phyloP scores from a whole-genome alignment of 2,329 filamentous ascomycete genomes.

The Calcarisporium arbuscula region DNA sequence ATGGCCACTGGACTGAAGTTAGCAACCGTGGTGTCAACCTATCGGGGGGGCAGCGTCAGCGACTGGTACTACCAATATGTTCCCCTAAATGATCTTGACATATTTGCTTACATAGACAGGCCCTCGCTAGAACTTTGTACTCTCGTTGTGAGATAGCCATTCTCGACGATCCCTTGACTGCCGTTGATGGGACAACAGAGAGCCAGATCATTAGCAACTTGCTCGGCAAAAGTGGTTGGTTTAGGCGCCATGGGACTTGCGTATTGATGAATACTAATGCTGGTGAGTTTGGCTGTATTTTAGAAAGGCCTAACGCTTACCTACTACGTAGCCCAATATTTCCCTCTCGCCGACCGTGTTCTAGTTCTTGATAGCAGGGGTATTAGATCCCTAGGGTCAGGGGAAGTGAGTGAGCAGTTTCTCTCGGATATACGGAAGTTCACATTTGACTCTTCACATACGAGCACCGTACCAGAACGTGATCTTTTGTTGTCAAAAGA shows the following conservation, averaged over 20 bases:
- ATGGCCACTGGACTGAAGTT: constrained; percentile 13
- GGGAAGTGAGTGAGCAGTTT: too few relatives aligned
- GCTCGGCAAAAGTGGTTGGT: constrained; percentile 17
- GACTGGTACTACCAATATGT: constrained; percentile 14
- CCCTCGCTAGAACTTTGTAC: constrained; percentile 11
- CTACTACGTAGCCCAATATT: constrained; percentile 28
- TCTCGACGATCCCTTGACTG: constrained; percentile 14
- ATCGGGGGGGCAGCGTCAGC: constrained; percentile 16
- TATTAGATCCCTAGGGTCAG: constrained; percentile 32
- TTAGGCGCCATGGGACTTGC: constrained; percentile 19
- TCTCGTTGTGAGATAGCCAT: constrained; percentile 7
- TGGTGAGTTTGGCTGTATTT: too few relatives aligned
- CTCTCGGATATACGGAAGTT: constrained; percentile 4
- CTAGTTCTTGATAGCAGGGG: constrained; percentile 29
- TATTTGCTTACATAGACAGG: constrained; percentile 6
- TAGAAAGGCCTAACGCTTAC: too few relatives aligned
- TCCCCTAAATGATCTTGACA: too few relatives aligned
- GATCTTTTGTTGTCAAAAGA: too few relatives aligned
- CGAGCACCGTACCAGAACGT: too few relatives aligned
- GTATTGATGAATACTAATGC: constrained; percentile 27
- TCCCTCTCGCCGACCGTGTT: constrained; percentile 34
- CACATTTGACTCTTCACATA: constrained; percentile 1
- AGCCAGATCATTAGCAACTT: constrained; percentile 9
- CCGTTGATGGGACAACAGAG: constrained; percentile 13
- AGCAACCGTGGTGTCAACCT: constrained; percentile 14